Evolutionary conservation across 805 yeast genomes (phyloP), one percentile per base, ranked within the genome.

Genomic region (Saccharomycopsis lassenensis): DNA sequence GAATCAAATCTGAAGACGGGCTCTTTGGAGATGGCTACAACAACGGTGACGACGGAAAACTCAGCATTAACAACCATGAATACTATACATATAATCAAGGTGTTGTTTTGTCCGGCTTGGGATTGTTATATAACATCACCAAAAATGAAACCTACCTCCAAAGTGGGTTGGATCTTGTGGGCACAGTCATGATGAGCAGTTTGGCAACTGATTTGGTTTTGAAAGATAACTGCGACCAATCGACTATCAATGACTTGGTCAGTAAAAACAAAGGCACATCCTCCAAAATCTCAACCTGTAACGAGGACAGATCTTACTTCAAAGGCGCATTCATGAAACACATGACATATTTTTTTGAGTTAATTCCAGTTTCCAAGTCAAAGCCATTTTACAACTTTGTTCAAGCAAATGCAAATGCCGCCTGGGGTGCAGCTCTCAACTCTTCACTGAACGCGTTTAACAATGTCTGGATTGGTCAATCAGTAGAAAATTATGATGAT

Each of bases 281-380:
- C 8, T 10, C 12, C 11, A 12, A 17, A 12, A 10, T 10, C 12
- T 8, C 11, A 27, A 27, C 3, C 33, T 29, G 33, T 16, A 12
- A n/a, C 8, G 20, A 15, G 7, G 20, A 29, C 18, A 12, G 18
- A 8, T 8, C 7, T n/a, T 29, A 29, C 29, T 29, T 29, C 33
- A 29, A 29, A 17, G 33, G 33, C 10, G 33, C 22, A 11, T 29
- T n/a, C 33, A n/a, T 29, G 21, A 29, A 29, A 17, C 33, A 29
- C n/a, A 8, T 29, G 20, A 29, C 33, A 7, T n/a, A n/a, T 17
- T 29, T 29, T 12, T 29, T 29, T 19, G 10, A 17, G 18, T 11
- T 10, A 7, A 29, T 29, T 23, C 33, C 33, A 29, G 7, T 8
- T 11, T 20, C 15, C n/a, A 29, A 29, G 8, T 29, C 33, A 11